Conservation (phyloP, 768 basidiomycete species). For the Chlorophyllum brunneum region DNA sequence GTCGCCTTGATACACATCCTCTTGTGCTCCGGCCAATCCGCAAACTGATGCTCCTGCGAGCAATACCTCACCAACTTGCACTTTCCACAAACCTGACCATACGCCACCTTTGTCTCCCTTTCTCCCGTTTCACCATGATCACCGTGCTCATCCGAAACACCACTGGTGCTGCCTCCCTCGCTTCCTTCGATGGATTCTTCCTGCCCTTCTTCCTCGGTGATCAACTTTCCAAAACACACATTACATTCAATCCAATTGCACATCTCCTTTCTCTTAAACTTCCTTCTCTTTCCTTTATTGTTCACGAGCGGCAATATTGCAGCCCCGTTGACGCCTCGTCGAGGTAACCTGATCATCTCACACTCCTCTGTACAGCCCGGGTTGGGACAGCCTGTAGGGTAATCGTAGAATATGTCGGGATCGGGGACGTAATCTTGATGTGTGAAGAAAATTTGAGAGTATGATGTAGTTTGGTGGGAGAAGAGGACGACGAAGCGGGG, state of each 20-base stretch:
- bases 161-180: not conserved
- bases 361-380: slow-evolving; percentile 79
- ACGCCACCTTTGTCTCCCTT: slow-evolving; percentile 19
- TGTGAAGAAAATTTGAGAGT: slow-evolving; percentile 80
- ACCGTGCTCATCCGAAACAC: slow-evolving; percentile 21
- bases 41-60: slow-evolving; percentile 67
- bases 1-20: slow-evolving; percentile 47
- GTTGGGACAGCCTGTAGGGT: slow-evolving; percentile 76
- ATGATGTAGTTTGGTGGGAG: slow-evolving; percentile 77
- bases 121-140: slow-evolving; percentile 13
- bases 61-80: slow-evolving; percentile 80
- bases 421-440: slow-evolving; percentile 67
- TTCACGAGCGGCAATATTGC: slow-evolving; percentile 50
- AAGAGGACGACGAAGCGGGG: slow-evolving; percentile 77
- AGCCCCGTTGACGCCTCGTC: slow-evolving; percentile 58
- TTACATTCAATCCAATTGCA: slow-evolving; percentile 83
- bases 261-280: slow-evolving; percentile 56
- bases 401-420: slow-evolving; percentile 70
- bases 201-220: not conserved
- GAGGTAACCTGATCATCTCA: slow-evolving; percentile 78
- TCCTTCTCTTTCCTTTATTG: slow-evolving; percentile 33
- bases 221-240: slow-evolving; percentile 51
- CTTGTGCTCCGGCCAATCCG: slow-evolving; percentile 77
- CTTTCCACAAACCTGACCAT: slow-evolving; percentile 68
- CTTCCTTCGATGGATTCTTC: not conserved